These are phyloP conservation scores for Globisporangium rhizosaccharum DNA, from an alignment of 352 stramenopile species.

Conservation along the genomic window DNA sequence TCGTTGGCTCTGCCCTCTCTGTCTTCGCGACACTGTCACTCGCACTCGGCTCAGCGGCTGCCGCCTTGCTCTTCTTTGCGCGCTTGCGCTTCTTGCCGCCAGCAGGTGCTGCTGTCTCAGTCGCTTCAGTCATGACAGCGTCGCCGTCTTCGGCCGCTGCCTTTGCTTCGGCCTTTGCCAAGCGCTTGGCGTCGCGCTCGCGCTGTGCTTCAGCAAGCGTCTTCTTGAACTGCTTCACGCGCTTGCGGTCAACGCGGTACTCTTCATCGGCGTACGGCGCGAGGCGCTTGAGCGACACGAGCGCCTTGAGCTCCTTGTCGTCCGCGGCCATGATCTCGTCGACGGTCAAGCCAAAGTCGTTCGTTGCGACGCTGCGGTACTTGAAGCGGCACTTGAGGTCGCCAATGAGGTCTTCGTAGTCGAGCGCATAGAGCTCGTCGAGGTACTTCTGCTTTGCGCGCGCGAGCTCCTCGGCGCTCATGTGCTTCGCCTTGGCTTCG, in stretches of 20 bases:
- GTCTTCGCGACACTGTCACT: too few species aligned
- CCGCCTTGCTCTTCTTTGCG: constrained; percentile 52
- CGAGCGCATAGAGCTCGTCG: constrained; percentile 97
- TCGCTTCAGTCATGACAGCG: too few species aligned
- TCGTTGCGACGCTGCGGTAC: constrained; percentile 92
- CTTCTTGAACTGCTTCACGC: constrained; percentile 77
- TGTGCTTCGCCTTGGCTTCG: constrained; percentile 36
- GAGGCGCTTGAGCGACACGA: constrained; percentile 97
- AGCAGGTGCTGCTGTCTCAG: constrained; percentile 1
- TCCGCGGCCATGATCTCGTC: constrained; percentile 97
- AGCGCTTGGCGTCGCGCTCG: constrained; percentile 29
- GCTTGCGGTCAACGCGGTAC: constrained; percentile 61
- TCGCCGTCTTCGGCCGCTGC: neutral
- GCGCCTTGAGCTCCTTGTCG: constrained; percentile 94
- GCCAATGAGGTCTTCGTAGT: constrained; percentile 99
- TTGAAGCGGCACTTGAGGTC: constrained; percentile 98
- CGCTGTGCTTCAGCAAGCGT: constrained; percentile 36
- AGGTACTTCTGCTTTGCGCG: constrained; percentile 90
- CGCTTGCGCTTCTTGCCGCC: constrained; percentile 68
- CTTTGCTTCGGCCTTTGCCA: constrained; percentile 18
- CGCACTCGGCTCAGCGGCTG: neutral
- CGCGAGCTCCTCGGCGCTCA: constrained; percentile 59
- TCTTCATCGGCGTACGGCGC: constrained; percentile 92
- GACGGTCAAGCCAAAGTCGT: constrained; percentile 95
- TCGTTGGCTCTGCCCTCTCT: neutral